Evolutionary conservation across 306 rosid species (phyloP).

Genomic region (Delonix regia): DNA sequence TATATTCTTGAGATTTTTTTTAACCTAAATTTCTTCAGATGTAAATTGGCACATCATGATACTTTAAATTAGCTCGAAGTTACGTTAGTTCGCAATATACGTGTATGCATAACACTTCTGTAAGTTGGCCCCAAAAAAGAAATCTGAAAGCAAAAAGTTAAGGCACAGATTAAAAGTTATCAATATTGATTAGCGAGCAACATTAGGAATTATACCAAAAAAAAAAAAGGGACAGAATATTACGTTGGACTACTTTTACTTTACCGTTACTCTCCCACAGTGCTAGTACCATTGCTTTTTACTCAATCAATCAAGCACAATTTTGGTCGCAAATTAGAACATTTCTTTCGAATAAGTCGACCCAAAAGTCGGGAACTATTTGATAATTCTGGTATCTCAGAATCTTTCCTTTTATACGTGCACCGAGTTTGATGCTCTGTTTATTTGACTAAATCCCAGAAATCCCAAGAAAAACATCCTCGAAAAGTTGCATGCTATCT

Average conservation of each 20-base stretch:
- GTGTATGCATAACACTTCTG: too few relatives aligned
- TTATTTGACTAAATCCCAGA: background rate
- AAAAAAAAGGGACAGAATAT: too few relatives aligned
- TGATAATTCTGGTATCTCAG: background rate
- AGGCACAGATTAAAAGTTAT: too few relatives aligned
- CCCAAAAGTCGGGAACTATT: background rate
- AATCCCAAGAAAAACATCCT: background rate
- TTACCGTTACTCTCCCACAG: background rate
- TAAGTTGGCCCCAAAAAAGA: too few relatives aligned
- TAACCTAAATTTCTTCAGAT: too few relatives aligned
- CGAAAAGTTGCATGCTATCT: background rate
- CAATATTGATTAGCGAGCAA: too few relatives aligned
- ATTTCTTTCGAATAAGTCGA: background rate
- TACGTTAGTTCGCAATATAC: too few relatives aligned
- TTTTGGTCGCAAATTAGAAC: background rate
- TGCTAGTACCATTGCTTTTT: background rate
- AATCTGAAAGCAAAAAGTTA: too few relatives aligned
- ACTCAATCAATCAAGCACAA: background rate
- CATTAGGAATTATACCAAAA: too few relatives aligned
- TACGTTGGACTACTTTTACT: background rate
- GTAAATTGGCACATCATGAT: too few relatives aligned
- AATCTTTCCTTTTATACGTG: background rate
- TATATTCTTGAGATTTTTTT: too few relatives aligned
- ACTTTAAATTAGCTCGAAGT: too few relatives aligned
- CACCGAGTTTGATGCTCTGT: background rate